Evolutionary conservation across 179 eudicot genomes (phyloP), one percentile per base, ranked within the genome.

Genomic region (Spinacia oleracea): DNA sequence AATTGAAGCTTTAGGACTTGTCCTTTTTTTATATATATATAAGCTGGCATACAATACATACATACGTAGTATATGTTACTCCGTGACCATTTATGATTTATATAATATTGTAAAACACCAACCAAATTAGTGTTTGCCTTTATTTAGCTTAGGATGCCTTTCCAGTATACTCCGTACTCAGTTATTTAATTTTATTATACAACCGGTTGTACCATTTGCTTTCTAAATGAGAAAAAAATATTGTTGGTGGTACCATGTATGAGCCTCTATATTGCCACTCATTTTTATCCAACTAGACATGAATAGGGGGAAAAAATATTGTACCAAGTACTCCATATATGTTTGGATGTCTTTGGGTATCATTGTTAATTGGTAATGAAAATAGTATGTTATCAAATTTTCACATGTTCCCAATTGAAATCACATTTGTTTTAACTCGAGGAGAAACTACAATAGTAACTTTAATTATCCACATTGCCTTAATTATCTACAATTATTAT

Each of bases 1-100:
- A 51, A 2, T 11, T 50, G 23, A 51, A 71, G 12, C 25, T 27
- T 48, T 18, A 2, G 6, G 25, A 14, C 40, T 68, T 45, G 74
- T 71, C 74, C 9, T 34, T 71, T 71, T 48, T n/a, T n/a, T n/a
- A n/a, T n/a, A n/a, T n/a, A n/a, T n/a, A n/a, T 31, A 46, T 48
- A 46, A 70, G 74, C 74, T 70, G 74, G 35, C 59, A 46, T n/a
- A 23, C 21, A 8, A 45, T 42, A 7, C 14, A 59, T 59, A 59
- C 64, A 0, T n/a, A n/a, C n/a, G n/a, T n/a, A n/a, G n/a, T 18
- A 38, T 38, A 38, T 46, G 25, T 48, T 27, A 71, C 40, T 31
- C 60, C 74, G 74, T 50, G 74, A 71, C 15, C 29, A 25, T 48
- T 1, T 10, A 11, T 5, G 10, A 6, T 20, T 7, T 6, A 58